Evolutionary conservation across 2,329 filamentous ascomycete species (phyloP), one percentile per base, ranked within the genome.

Genomic region (Trematosphaeria pertusa): DNA sequence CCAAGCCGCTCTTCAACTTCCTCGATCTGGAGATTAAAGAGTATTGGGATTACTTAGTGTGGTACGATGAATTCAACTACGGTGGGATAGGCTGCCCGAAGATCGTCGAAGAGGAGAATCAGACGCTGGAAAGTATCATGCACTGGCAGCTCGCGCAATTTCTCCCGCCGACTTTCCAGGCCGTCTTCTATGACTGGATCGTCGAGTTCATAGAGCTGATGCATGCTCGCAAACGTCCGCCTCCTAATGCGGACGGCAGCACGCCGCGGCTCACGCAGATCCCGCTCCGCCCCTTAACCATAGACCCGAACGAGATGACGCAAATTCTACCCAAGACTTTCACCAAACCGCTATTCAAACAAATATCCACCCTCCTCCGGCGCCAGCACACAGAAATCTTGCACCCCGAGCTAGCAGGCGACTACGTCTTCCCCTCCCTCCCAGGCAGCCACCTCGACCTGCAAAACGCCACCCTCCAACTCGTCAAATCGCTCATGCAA

Each of bases 11-110:
- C 0, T 99, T 99, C 75, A 90, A 97, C 71, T 99, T 99, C 67
- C 86, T 99, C 54, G 94, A 99, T 62, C 80, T 99, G 3, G 90
- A 97, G 61, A 94, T 99, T 72, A 96, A 93, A 59, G 94, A 99
- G 69, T 99, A 97, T 73, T 99, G 94, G 94, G 94, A 99, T 71
- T 97, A 97, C 64, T 84, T 99, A 0, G 86, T 97, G 3, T 99
- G 94, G 94, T 97, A 97, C 59, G 94, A 99, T 61, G 91, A 97
- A 73, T 97, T 93, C 79, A 99, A 99, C 77, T 97, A 97, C 64
- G 95, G 94, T 44, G 94, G 94, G 50, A 95, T 95, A 65, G 94
- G 89, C 3, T 96, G 91, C 58, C 84, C 87, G 38, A 84, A 94
- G 62, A 89, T 97, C 3, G 80, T 88, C 6, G 86, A 86, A 58